Conservation (phyloP, 495 filamentous ascomycete species). For the Podospora didyma region DNA sequence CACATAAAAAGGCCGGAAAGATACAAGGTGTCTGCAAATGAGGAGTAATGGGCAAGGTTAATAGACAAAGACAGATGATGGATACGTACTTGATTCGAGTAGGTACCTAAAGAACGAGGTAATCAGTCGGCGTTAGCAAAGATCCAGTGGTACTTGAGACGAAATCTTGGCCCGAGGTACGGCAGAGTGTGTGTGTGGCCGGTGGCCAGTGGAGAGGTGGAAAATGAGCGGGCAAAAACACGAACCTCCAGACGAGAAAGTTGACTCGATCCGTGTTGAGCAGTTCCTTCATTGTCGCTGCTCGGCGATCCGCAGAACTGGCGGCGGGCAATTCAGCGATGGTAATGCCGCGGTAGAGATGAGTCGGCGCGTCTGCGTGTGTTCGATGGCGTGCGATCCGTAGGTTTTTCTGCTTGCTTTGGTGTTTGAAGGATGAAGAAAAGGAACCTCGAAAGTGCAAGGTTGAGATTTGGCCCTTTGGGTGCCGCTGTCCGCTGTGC, state of each 20-base stretch:
- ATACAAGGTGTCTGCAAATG: too few relatives aligned
- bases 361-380: conserved; percentile 13
- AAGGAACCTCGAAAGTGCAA: conserved; percentile 29
- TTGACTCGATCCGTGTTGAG: conserved; percentile 93
- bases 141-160: not conserved
- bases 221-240: conserved; percentile 28
- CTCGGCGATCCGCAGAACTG: conserved; percentile 19
- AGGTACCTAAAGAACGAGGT: conserved; percentile 60
- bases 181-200: too few relatives aligned
- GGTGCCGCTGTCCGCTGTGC: not conserved
- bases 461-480: conserved; percentile 27
- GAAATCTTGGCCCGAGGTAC: not conserved
- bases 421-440: conserved; percentile 20
- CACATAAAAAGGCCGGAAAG: conserved; percentile 11
- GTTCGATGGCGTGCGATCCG: conserved; percentile 8
- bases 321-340: conserved; percentile 22
- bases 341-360: conserved; percentile 6
- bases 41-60: too few relatives aligned
- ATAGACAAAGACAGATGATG: too few relatives aligned
- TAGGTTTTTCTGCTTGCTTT: conserved; percentile 16
- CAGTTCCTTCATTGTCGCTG: conserved; percentile 51
- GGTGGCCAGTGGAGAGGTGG: not conserved
- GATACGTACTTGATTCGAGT: conserved; percentile 84
- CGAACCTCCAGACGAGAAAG: conserved; percentile 97
- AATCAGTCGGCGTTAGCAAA: conserved; percentile 9